Conservation (phyloP, 2,329 filamentous ascomycete species). For the Hansfordia pulvinata region DNA sequence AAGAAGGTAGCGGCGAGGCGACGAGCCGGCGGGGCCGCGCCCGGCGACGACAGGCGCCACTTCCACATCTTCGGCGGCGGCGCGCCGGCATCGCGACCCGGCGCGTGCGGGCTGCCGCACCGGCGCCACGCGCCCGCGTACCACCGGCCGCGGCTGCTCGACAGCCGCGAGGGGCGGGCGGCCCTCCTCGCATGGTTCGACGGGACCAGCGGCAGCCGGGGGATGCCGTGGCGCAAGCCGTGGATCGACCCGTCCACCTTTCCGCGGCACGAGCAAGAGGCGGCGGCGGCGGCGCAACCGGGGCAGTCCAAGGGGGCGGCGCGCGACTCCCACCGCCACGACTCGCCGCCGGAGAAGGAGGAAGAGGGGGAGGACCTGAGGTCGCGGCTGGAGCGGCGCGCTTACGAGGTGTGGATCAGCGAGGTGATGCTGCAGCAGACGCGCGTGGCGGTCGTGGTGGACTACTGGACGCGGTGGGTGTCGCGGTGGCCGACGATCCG, state of each 20-base stretch:
- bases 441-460: slow-evolving; percentile 45
- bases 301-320: no score
- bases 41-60: no score
- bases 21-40: no score
- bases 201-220: slow-evolving; percentile 26
- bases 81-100: no score
- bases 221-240: slow-evolving; percentile 45
- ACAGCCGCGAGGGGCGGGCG: slow-evolving; percentile 18
- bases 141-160: slow-evolving; percentile 34
- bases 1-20: no score
- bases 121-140: slow-evolving; percentile 27
- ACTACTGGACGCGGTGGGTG: slow-evolving; percentile 52
- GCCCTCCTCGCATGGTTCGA: slow-evolving; percentile 39
- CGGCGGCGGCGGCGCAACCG: slow-evolving; percentile 13
- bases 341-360: no score
- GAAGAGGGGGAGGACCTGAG: no score
- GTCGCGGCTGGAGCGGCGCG: slow-evolving; percentile 33
- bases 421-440: slow-evolving; percentile 58
- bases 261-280: neutral
- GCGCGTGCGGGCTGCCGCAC: slow-evolving; percentile 11
- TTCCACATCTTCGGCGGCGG: no score
- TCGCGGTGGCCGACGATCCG: slow-evolving; percentile 43
- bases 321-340: no score
- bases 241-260: slow-evolving; percentile 40
- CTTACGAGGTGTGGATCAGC: slow-evolving; percentile 54